Evolutionary conservation across 78 protist species (phyloP).

Genomic region (Reticulomyxa filosa): DNA sequence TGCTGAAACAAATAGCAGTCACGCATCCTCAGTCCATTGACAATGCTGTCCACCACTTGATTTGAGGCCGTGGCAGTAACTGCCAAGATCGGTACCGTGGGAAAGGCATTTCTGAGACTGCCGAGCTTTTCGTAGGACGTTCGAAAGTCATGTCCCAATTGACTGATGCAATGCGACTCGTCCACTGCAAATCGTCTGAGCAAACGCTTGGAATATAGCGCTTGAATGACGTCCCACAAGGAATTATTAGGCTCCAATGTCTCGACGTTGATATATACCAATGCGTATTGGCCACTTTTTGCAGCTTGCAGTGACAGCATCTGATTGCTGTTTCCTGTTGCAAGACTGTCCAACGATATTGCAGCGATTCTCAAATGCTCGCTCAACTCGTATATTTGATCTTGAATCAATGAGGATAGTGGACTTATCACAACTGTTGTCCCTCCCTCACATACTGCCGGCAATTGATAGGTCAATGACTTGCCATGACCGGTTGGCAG

Average conservation of each 20-base stretch:
- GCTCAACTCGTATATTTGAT: conserved; percentile 16
- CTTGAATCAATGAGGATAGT: conserved; percentile 34
- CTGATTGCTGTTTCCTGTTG: neutral
- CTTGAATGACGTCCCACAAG: neutral
- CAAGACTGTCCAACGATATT: neutral
- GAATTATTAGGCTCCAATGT: neutral
- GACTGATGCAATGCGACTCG: conserved; percentile 21
- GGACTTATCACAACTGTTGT: conserved; percentile 33
- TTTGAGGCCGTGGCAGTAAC: neutral
- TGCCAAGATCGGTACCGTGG: conserved; percentile 3
- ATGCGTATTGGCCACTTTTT: neutral
- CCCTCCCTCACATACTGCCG: conserved; percentile 21
- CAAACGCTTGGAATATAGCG: neutral
- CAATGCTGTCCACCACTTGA: neutral
- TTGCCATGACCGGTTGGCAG: conserved; percentile 49
- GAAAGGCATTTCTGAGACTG: neutral
- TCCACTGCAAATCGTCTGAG: conserved; percentile 1
- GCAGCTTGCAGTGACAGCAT: neutral
- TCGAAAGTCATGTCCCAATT: conserved; percentile 29
- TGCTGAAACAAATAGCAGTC: neutral
- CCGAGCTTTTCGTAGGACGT: neutral
- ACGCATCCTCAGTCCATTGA: neutral
- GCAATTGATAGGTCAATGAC: conserved; percentile 27
- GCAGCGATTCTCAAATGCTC: neutral
- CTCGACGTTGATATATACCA: conserved; percentile 36